These are phyloP conservation scores for Fraxinus ornus DNA, from an alignment of 305 asterid genomes.

Conservation along the genomic window DNA sequence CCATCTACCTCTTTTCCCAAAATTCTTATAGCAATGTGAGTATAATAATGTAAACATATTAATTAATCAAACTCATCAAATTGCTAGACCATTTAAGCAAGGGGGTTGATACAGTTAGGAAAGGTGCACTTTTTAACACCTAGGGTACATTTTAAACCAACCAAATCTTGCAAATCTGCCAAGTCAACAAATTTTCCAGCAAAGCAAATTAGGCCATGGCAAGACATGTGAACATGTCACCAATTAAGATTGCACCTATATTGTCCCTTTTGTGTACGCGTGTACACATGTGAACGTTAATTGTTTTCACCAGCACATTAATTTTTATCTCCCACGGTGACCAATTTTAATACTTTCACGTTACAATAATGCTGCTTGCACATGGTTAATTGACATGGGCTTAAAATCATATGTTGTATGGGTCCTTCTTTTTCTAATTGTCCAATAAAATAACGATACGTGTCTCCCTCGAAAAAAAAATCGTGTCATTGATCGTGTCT, in stretches of 20 bases:
- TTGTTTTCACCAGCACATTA: not conserved
- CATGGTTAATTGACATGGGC: too few species aligned
- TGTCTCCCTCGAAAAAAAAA: too few species aligned
- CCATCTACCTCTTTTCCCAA: not conserved
- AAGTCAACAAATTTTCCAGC: not conserved
- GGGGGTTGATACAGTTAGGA: conserved; percentile 27
- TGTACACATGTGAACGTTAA: conserved; percentile 27
- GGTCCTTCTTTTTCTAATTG: too few species aligned
- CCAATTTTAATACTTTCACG: not conserved
- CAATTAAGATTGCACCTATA: conserved; percentile 26
- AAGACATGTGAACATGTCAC: conserved; percentile 34
- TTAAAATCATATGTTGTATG: too few species aligned
- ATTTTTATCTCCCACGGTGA: not conserved
- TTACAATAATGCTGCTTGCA: too few species aligned
- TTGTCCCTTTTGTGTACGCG: not conserved
- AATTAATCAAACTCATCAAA: not conserved
- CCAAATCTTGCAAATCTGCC: conserved; percentile 20
- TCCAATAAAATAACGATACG: too few species aligned
- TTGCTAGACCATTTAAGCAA: conserved; percentile 10
- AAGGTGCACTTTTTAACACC: conserved; percentile 19
- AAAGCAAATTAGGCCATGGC: conserved; percentile 19
- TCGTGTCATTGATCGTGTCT: too few species aligned
- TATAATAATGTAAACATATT: not conserved
- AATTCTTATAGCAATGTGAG: not conserved
- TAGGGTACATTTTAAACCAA: not conserved